Percentiles rank a stretch among this genome's conserved stretches.
Evolutionary conservation across 2,329 filamentous ascomycete species (phyloP).

Genomic region (Diaporthe batatas): DNA sequence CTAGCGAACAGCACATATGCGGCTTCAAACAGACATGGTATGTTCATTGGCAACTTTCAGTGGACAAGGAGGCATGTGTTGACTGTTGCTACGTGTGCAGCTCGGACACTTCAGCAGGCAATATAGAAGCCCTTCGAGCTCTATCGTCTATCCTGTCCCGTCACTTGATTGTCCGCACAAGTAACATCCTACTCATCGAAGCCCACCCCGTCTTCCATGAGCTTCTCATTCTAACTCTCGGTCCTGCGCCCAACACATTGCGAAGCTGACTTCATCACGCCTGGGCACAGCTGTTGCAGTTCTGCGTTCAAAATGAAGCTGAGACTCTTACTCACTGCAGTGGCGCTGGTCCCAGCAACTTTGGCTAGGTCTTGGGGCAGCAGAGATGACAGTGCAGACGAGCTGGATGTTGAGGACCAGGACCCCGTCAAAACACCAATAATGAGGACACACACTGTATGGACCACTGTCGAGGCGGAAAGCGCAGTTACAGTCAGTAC

Average conservation of each 20-base stretch:
- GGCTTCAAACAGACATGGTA: no score
- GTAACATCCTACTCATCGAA: background rate
- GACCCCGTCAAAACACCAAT: background rate
- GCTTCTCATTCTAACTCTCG: background rate
- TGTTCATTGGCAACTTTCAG: background rate
- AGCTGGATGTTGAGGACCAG: background rate
- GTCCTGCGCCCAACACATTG: background rate
- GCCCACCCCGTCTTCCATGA: background rate
- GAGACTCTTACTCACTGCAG: background rate
- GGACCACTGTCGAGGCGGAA: no score
- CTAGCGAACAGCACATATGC: background rate
- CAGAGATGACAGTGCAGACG: background rate
- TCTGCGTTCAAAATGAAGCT: background rate
- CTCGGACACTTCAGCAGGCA: background rate
- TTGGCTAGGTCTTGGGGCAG: constrained; percentile 5
- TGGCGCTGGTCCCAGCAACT: background rate
- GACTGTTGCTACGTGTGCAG: background rate
- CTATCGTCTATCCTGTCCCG: background rate
- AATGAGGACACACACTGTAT: background rate
- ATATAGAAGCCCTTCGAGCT: background rate
- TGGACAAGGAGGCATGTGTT: background rate
- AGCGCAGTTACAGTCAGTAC: background rate
- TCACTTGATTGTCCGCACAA: background rate
- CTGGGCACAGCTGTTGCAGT: background rate
- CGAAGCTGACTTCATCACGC: background rate